Conservation (phyloP, 2,329 filamentous ascomycete genomes). For the Lasiodiplodia gonubiensis region DNA sequence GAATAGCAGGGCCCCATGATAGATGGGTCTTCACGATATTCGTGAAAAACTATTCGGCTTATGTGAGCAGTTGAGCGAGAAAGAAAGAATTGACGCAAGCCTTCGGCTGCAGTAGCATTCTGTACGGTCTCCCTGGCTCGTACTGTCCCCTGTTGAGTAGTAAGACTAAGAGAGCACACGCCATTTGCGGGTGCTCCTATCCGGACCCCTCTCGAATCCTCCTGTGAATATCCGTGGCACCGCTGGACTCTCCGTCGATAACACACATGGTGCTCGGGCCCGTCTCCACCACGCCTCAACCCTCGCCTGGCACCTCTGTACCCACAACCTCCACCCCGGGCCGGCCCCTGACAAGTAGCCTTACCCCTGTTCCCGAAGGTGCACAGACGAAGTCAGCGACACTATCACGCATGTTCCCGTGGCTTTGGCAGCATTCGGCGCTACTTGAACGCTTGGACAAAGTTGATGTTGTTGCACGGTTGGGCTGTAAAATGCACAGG, state of each 20-base stretch:
- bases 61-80: too few species aligned
- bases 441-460: not conserved
- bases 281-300: not conserved
- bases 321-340: slow-evolving; percentile 7
- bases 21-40: too few species aligned
- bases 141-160: slow-evolving; percentile 2
- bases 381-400: not conserved
- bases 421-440: not conserved
- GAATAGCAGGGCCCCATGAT: too few species aligned
- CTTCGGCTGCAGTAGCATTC: too few species aligned
- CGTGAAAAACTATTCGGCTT: too few species aligned
- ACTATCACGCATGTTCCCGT: not conserved
- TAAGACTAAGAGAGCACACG: not conserved
- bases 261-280: slow-evolving; percentile 20
- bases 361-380: not conserved
- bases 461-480: not conserved
- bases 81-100: too few species aligned
- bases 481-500: not conserved
- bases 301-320: not conserved
- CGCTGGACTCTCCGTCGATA: slow-evolving; percentile 2
- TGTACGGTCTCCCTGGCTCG: not conserved
- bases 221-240: not conserved
- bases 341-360: slow-evolving; percentile 18
- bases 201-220: not conserved
- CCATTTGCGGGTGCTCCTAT: not conserved